phyloP scores from a whole-genome alignment of 306 rosid species.

The Astragalus membranaceus region DNA sequence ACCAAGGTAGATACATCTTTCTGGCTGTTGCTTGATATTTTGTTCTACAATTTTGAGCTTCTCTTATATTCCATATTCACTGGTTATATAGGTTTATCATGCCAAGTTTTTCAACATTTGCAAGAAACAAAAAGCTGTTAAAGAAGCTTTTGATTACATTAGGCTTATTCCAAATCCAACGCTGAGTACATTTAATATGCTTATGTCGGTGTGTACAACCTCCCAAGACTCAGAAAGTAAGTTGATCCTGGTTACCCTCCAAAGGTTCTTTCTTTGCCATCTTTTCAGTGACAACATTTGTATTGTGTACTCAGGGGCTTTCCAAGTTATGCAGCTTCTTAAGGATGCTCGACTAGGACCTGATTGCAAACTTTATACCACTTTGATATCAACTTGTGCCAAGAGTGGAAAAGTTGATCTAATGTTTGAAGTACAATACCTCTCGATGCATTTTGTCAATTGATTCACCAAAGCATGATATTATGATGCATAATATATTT shows the following conservation, averaged over 20 bases:
- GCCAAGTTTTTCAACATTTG: slow-evolving; percentile 78
- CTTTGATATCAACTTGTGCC: slow-evolving; percentile 86
- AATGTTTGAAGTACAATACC: slow-evolving; percentile 83
- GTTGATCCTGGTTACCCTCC: slow-evolving; percentile 8
- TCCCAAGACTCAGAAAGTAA: slow-evolving; percentile 76
- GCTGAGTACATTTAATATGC: slow-evolving; percentile 93
- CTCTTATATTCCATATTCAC: slow-evolving; percentile 25
- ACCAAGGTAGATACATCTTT: slow-evolving; percentile 55
- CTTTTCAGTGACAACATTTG: slow-evolving; percentile 24
- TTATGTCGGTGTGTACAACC: slow-evolving; percentile 82
- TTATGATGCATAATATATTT: background rate
- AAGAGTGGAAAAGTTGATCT: slow-evolving; percentile 90
- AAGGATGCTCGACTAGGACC: slow-evolving; percentile 72
- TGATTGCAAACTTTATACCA: slow-evolving; percentile 95
- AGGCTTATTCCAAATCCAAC: slow-evolving; percentile 79
- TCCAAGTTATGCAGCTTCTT: slow-evolving; percentile 75
- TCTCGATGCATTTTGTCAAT: slow-evolving; percentile 24
- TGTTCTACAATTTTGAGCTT: slow-evolving; percentile 21
- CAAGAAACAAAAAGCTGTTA: slow-evolving; percentile 77
- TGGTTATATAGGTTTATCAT: slow-evolving; percentile 75
- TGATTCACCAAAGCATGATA: slow-evolving; percentile 6
- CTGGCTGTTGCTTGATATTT: slow-evolving; percentile 8
- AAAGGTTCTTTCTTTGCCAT: slow-evolving; percentile 5
- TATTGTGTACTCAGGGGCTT: slow-evolving; percentile 65
- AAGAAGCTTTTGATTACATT: slow-evolving; percentile 80